Evolutionary conservation across 768 basidiomycete genomes (phyloP).

Genomic region (Termitomyces sp.): DNA sequence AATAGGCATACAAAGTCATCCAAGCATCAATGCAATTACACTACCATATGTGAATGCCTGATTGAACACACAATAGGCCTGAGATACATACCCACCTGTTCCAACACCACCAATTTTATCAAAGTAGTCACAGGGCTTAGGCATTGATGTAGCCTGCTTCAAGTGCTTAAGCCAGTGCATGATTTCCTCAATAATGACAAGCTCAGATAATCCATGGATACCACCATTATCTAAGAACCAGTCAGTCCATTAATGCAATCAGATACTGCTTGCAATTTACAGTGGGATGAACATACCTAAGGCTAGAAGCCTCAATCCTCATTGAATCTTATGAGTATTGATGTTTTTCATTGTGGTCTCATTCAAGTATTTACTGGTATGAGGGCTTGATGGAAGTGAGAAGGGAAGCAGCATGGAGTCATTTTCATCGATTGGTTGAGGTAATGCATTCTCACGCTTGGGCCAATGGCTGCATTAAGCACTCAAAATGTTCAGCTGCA

Average conservation of each 20-base stretch:
- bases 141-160: neutral
- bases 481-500: too few species aligned
- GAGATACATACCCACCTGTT: neutral
- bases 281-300: neutral
- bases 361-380: neutral
- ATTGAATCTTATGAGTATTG: neutral
- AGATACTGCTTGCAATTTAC: neutral
- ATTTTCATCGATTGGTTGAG: neutral
- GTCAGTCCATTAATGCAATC: neutral
- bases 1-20: neutral
- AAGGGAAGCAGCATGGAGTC: neutral
- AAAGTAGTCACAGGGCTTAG: neutral
- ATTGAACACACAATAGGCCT: neutral
- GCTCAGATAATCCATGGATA: neutral
- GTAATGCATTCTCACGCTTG: too few species aligned
- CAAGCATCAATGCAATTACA: conserved; percentile 1
- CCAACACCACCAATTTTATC: neutral
- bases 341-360: neutral
- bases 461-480: too few species aligned
- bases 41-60: neutral
- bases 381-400: neutral
- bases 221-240: neutral
- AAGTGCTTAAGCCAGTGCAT: neutral
- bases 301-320: neutral
- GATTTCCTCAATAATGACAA: neutral